A percentile compares a stretch with the other conserved stretches of the same genome.
Evolutionary conservation across 2,329 filamentous ascomycete genomes (phyloP).

Genomic region (Aspergillus neotritici): DNA sequence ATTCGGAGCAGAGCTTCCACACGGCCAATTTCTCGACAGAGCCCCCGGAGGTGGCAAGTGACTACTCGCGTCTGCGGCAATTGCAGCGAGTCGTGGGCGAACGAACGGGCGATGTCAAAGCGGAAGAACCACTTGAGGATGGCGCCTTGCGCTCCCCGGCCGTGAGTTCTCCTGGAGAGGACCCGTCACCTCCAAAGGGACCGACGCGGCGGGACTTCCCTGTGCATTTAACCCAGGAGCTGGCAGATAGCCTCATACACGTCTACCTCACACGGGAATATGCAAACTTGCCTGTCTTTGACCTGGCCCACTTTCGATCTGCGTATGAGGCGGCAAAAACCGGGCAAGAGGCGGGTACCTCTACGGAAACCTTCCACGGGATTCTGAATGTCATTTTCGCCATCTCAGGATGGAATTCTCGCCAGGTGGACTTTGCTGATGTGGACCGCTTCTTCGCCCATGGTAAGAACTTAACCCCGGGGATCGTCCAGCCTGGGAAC

Average conservation of each 20-base stretch:
- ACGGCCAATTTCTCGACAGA: slow-evolving; percentile 1
- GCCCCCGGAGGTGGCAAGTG: neutral
- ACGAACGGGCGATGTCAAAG: slow-evolving; percentile 7
- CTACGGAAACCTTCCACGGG: slow-evolving; percentile 12
- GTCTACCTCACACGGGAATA: slow-evolving; percentile 21
- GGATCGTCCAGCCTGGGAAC: slow-evolving; percentile 9
- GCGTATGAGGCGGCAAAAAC: slow-evolving; percentile 10
- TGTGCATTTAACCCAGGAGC: slow-evolving; percentile 9
- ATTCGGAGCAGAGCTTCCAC: slow-evolving; percentile 6
- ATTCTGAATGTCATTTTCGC: slow-evolving; percentile 18
- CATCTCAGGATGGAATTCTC: slow-evolving; percentile 11
- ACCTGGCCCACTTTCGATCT: slow-evolving; percentile 14
- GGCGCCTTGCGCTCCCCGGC: neutral
- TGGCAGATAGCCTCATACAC: slow-evolving; percentile 14
- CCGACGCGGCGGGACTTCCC: neutral
- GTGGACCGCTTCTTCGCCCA: slow-evolving; percentile 13
- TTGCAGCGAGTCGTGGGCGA: slow-evolving; percentile 5
- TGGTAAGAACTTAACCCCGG: slow-evolving; percentile 14
- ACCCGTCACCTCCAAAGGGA: neutral
- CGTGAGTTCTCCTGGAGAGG: neutral
- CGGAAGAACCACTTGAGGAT: slow-evolving; percentile 2
- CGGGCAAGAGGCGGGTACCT: slow-evolving; percentile 2
- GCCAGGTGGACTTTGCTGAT: slow-evolving; percentile 5
- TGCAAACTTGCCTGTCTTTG: slow-evolving; percentile 22
- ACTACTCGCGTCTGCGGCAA: neutral